Percentiles rank a stretch among this genome's conserved stretches.
Evolutionary conservation across 371 early-diverging fungal genomes (phyloP).

Genomic region (Synchytrium microbalum): DNA sequence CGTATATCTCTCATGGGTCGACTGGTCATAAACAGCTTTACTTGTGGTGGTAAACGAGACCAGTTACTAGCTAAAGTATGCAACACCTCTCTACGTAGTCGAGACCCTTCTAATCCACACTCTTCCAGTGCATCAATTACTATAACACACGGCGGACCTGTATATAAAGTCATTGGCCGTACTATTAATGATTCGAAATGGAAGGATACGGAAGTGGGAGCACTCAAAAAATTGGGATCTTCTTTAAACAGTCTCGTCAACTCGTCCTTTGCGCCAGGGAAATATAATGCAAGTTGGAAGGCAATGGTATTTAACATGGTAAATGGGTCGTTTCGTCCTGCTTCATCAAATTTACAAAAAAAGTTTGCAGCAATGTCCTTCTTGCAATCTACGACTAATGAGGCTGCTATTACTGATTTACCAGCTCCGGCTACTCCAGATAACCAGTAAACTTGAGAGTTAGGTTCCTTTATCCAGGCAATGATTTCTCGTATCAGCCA

Average conservation of each 20-base stretch:
- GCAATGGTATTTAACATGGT: slow-evolving; percentile 5
- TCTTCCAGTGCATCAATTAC: slow-evolving; percentile 9
- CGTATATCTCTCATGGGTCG: slow-evolving; percentile 3
- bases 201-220: neutral
- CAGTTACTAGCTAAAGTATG: neutral
- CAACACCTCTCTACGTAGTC: neutral
- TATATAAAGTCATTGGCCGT: neutral
- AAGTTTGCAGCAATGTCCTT: slow-evolving; percentile 1
- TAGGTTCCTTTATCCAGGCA: neutral
- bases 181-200: neutral
- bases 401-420: slow-evolving; percentile 2
- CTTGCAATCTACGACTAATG: neutral
- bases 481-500: neutral
- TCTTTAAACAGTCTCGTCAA: neutral
- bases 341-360: slow-evolving; percentile 2
- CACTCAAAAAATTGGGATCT: neutral
- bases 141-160: neutral
- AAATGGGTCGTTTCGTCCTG: neutral
- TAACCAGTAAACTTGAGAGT: slow-evolving; percentile 1
- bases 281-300: neutral
- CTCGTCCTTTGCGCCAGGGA: neutral
- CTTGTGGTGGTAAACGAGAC: neutral
- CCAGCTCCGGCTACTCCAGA: slow-evolving; percentile 4
- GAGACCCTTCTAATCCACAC: neutral
- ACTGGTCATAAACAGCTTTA: slow-evolving; percentile 7